A percentile compares a stretch with the other conserved stretches of the same genome.
Evolutionary conservation across 140 eudicot species (phyloP).

Genomic region (Bidens hawaiensis): DNA sequence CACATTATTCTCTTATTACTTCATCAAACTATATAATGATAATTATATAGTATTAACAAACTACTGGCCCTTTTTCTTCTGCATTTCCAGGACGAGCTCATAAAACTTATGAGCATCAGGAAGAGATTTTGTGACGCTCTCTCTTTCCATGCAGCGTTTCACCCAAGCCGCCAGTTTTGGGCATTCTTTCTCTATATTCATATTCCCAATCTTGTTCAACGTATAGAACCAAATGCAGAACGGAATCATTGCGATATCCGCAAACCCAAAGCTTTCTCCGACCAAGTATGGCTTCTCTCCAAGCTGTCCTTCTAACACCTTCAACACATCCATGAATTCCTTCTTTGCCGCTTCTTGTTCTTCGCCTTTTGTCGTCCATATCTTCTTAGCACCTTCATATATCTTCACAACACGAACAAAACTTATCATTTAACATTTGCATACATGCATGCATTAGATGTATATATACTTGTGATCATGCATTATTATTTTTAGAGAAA

Average conservation of each 20-base stretch:
- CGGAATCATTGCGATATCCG: conserved; percentile 11
- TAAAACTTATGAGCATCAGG: conserved; percentile 15
- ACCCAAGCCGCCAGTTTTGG: conserved; percentile 10
- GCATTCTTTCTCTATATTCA: conserved; percentile 14
- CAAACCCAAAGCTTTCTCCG: conserved; percentile 20
- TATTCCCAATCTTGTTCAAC: conserved; percentile 8
- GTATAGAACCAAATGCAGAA: conserved; percentile 12
- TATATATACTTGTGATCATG: too few relatives aligned
- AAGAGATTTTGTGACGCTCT: conserved; percentile 13
- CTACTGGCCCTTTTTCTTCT: background rate
- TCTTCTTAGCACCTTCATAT: background rate
- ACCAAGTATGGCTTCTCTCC: conserved; percentile 24
- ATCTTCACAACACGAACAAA: too few relatives aligned
- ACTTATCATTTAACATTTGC: too few relatives aligned
- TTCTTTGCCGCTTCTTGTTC: conserved; percentile 19
- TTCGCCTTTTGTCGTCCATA: conserved; percentile 23
- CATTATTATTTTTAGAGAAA: too few relatives aligned
- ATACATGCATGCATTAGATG: too few relatives aligned
- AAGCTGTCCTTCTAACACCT: conserved; percentile 22
- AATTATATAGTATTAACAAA: too few relatives aligned
- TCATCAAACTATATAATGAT: too few relatives aligned
- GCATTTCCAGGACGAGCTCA: background rate
- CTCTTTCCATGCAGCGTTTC: conserved; percentile 20
- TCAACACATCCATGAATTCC: conserved; percentile 19
- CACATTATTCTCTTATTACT: too few relatives aligned